Base-by-base conservation (phyloP, 2,329 filamentous ascomycete species). In the Sphaerulina populicola region DNA sequence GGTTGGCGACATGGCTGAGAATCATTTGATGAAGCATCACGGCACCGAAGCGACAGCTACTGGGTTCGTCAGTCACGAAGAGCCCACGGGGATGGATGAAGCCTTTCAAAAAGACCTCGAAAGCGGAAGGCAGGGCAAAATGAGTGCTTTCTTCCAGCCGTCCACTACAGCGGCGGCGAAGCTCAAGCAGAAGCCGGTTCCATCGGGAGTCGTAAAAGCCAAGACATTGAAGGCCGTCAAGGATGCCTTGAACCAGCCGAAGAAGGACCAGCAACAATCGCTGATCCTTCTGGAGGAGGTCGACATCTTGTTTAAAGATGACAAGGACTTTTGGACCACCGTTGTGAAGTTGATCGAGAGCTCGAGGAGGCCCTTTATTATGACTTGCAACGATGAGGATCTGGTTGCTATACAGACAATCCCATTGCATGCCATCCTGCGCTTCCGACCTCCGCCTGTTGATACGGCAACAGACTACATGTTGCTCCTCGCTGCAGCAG, bases 1-100 rank as follows among this genome's bases (percentile, higher is more conserved):
- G 60, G 88, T 98, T 40, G 94, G 93, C 37, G 89, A 98, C 68
- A 97, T 98, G 91, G 93, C 89, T 3, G 83, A 84, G 55, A 97
- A 98, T 62, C 93, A 98, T 68, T 77, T 95, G 1, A 91, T 98
- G 15, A 81, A 82, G 57, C 75, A 75, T 39, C 63, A 67, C 46
- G 62, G 61, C 7, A 55, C 45, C 5, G 48, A 54, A n/a, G 61
- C 61, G 14, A 42, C 52, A 15, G 61, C 64, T 21, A 29, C 53
- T 8, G 55, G 58, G 4, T 59, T 59, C 15, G 2, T 23, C 11
- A 55, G 49, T 2, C 65, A 69, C 21, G 68, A 69, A 31, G 71
- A 73, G 12, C 59, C 64, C 2, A 66, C 66, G 39, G 62, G 58
- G 0, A 62, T 69, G 14, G 63, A 68, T 11, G 63, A 79, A 41